These are phyloP conservation scores for Epichloe sylvatica DNA, from an alignment of 2,329 filamentous ascomycete genomes.

Conservation along the genomic window DNA sequence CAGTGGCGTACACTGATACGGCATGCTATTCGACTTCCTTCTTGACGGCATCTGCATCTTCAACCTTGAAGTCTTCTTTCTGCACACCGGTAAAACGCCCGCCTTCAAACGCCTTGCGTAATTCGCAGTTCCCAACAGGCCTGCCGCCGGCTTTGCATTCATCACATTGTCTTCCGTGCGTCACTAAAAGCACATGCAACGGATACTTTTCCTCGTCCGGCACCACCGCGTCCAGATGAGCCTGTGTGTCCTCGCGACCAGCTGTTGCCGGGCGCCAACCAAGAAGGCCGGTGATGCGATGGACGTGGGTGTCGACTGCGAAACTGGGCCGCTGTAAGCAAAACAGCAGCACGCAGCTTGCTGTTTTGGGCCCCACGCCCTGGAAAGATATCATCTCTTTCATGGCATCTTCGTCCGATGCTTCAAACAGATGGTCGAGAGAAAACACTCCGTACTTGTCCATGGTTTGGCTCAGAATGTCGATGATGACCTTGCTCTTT, in stretches of 20 bases:
- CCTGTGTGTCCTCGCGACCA: conserved; percentile 31
- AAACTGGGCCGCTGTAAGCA: conserved; percentile 34
- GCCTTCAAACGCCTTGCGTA: conserved; percentile 25
- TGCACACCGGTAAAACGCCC: conserved; percentile 12
- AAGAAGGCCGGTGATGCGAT: conserved; percentile 33
- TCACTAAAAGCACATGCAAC: conserved; percentile 36
- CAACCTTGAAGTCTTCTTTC: not conserved
- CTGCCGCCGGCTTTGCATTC: conserved; percentile 33
- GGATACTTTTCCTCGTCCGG: conserved; percentile 36
- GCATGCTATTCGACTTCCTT: not conserved
- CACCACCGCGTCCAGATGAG: conserved; percentile 34
- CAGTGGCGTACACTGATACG: too few relatives aligned
- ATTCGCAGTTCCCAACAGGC: conserved; percentile 24
- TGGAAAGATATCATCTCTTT: conserved; percentile 33
- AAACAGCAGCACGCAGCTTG: conserved; percentile 38
- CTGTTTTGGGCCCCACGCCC: conserved; percentile 41
- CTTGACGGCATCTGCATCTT: not conserved
- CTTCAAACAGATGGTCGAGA: conserved; percentile 33
- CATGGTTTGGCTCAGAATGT: conserved; percentile 51
- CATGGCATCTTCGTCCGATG: conserved; percentile 33
- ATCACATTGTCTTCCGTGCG: conserved; percentile 30
- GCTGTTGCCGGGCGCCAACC: conserved; percentile 32
- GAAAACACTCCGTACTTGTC: conserved; percentile 27
- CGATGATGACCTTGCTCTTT: conserved; percentile 62
- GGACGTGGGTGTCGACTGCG: conserved; percentile 40